Conservation (phyloP, 306 rosid genomes). For the Sechiopsis laciniata region DNA sequence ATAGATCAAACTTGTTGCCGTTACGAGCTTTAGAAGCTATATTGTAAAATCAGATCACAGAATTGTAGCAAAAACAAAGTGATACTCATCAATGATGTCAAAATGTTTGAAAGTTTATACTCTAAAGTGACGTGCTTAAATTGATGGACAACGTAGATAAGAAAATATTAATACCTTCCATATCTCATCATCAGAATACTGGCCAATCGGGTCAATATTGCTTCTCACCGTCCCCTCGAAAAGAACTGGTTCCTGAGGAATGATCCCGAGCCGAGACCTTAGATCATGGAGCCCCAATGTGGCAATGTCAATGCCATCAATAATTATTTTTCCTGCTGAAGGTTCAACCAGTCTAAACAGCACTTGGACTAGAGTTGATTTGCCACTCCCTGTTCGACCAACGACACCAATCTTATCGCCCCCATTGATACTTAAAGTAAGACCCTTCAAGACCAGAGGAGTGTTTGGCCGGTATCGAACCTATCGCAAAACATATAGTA, state of each 20-base stretch:
- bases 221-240: constrained; percentile 48
- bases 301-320: constrained; percentile 42
- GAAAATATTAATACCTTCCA: constrained; percentile 32
- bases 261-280: constrained; percentile 47
- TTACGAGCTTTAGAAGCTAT: background rate
- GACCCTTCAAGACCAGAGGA: constrained; percentile 47
- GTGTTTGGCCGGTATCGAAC: constrained; percentile 40
- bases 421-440: constrained; percentile 41
- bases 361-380: constrained; percentile 48
- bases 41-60: background rate
- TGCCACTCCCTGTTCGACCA: constrained; percentile 57
- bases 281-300: constrained; percentile 48
- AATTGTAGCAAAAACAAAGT: background rate
- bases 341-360: constrained; percentile 44
- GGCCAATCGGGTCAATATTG: constrained; percentile 44
- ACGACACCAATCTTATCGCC: constrained; percentile 48
- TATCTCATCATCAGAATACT: constrained; percentile 44
- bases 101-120: background rate
- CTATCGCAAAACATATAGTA: background rate
- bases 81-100: background rate
- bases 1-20: background rate
- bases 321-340: constrained; percentile 32
- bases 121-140: background rate
- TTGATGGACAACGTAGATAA: background rate
- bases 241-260: constrained; percentile 61